These are phyloP conservation scores for Juncus effusus DNA, from an alignment of 176 grass and related monocot species.

Conservation along the genomic window DNA sequence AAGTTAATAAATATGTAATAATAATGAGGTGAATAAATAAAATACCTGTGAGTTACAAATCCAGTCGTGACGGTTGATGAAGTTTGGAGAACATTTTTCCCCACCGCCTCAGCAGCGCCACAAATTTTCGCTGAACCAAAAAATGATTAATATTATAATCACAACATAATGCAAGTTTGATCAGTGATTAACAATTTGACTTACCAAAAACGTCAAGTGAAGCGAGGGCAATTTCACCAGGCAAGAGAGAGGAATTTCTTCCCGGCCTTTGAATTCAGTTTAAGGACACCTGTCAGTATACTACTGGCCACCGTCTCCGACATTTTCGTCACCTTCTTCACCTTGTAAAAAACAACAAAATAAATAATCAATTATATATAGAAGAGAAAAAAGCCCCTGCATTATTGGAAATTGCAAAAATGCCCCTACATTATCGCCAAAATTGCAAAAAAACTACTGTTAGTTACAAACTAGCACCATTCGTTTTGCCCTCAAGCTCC, in stretches of 20 bases:
- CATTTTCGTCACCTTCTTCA: conserved; percentile 84
- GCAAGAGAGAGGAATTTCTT: conserved; percentile 85
- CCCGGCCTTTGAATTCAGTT: conserved; percentile 75
- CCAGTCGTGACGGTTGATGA: conserved; percentile 84
- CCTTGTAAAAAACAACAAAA: conserved; percentile 46
- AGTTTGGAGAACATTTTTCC: conserved; percentile 88
- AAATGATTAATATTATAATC: conserved; percentile 20
- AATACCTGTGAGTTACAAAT: conserved; percentile 88
- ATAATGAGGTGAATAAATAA: too few species aligned
- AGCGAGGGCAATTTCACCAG: conserved; percentile 83
- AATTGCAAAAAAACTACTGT: too few species aligned
- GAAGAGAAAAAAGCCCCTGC: too few species aligned
- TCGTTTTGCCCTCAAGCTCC: conserved; percentile 45
- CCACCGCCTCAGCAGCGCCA: conserved; percentile 80
- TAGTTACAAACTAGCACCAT: too few species aligned
- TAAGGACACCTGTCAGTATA: conserved; percentile 82
- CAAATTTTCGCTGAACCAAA: conserved; percentile 62
- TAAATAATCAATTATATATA: not conserved
- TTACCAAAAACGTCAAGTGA: conserved; percentile 97
- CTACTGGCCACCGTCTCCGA: conserved; percentile 79
- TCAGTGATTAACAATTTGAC: not conserved
- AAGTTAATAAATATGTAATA: not conserved
- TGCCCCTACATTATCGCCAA: too few species aligned
- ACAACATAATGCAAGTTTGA: not conserved
- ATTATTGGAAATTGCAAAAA: too few species aligned